Base-by-base conservation (phyloP, 1,284 basidiomycete genomes). In the Ustilago loliicola region DNA sequence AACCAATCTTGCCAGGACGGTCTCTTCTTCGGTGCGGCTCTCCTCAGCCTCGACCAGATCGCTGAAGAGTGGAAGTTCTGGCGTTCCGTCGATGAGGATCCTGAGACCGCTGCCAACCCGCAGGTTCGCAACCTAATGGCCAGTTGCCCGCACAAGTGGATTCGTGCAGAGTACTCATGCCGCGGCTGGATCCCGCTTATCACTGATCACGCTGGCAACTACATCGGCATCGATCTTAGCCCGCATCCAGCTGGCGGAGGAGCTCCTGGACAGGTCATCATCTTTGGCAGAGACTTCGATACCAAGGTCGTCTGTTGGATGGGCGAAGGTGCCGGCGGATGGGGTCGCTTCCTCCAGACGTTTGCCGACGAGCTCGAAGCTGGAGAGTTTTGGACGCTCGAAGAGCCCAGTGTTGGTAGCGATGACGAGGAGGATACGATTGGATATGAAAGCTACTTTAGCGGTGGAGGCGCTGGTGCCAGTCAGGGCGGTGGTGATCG, bases 231-330 rank as follows among this genome's bases (percentile, higher is more conserved):
- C 56, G 96, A 99, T 87, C 90, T 99, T 70, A 94, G 92, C 87
- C 96, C 96, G 6, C 86, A 85, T n/a, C 80, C 83, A 1, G 63
- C 66, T 23, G 80, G 82, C 30, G 72, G 78, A 40, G 96, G 95
- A 54, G 87, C 90, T 2, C 89, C 91, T 57, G 97, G 96, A 4
- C 96, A 99, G 87, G 95, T 98, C 58, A 98, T 99, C 74, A 92
- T 98, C 55, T 99, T 98, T 87, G 96, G 96, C 15, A 91, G 96
- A 60, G 96, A 99, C 86, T 98, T 99, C 87, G 96, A 99, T 87
- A 94, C 95, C 27, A 99, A 99, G 87, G 94, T 98, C 47, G 96
- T 98, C 36, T 89, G 98, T 58, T 87, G 85, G 82, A 77, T 83
- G 30, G 86, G 85, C 9, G 95, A 98, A 74, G 95, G 96, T 19